Evolutionary conservation across 176 grass and related monocot species (phyloP), one percentile per base, ranked within the genome.

Genomic region (Carex cristatella): DNA sequence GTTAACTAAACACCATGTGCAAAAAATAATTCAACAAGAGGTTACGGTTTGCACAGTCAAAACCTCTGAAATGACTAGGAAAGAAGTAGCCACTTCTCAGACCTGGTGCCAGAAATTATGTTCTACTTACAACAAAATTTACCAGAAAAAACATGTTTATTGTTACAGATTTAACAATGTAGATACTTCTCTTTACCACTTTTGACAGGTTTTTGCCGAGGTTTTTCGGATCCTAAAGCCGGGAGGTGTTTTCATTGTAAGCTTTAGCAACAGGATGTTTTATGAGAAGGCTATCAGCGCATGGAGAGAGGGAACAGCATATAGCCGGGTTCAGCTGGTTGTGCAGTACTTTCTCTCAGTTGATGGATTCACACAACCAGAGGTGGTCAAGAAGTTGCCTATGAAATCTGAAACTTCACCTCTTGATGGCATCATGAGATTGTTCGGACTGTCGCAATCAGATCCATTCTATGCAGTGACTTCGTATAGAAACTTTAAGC

Each of bases 181-280:
- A 64, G 12, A 8, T 40, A 63, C 32, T 80, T 59, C 51, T 33
- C 35, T 65, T 12, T 23, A 12, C 38, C 63, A 68, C 19, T 65
- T 30, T 10, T 66, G 11, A 37, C 59, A 94, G 94, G 92, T 94
- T 4, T 97, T 97, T 40, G 89, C 90, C 1, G 94, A 97, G 82
- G 90, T 94, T n/a, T 93, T 94, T 81, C 85, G 94, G 61, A 91
- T 94, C 68, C 90, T 97, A 19, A 97, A 91, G 80, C 94, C 94
- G 0, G 94, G 94, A 0, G 94, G 94, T 2, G 81, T 97, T 18
- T 97, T 90, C 85, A 91, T 97, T 61, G 84, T 97, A 37, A 97
- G 92, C 87, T 97, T 97, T 55, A 97, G 94, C 86, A 93, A 93
- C 85, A 69, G 94, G 61, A 86, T 97, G 83, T 97, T 97, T 88